These are phyloP conservation scores for Ilex paraguariensis DNA, from an alignment of 305 asterid species.

Conservation along the genomic window DNA sequence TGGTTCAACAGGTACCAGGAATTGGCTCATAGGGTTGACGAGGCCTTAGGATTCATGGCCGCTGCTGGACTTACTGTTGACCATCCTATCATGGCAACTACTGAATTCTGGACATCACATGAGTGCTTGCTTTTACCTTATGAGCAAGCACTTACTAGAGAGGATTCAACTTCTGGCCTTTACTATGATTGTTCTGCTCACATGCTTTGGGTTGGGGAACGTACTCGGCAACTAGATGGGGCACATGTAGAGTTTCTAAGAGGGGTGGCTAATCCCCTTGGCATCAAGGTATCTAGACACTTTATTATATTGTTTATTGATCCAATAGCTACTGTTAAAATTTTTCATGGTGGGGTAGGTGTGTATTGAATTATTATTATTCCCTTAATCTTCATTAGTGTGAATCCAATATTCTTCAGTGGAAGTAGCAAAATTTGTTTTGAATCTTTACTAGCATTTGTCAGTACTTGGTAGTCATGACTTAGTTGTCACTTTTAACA, in stretches of 20 bases:
- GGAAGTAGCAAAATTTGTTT: too few relatives aligned
- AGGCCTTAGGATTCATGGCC: constrained; percentile 16
- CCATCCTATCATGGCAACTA: constrained; percentile 16
- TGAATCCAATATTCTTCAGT: too few relatives aligned
- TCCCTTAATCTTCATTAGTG: too few relatives aligned
- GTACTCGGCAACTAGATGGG: constrained; percentile 16
- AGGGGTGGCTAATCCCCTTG: constrained; percentile 17
- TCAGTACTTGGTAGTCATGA: too few relatives aligned
- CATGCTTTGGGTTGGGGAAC: constrained; percentile 20
- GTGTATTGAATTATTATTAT: too few relatives aligned
- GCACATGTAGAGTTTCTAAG: constrained; percentile 17
- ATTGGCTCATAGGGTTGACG: constrained; percentile 17
- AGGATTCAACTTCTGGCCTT: constrained; percentile 15
- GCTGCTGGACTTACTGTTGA: constrained; percentile 19
- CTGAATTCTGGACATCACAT: constrained; percentile 18
- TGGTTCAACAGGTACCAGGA: constrained; percentile 12
- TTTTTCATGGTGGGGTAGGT: too few relatives aligned
- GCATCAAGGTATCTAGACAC: constrained; percentile 11
- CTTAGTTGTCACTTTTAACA: too few relatives aligned
- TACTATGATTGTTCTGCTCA: constrained; percentile 20
- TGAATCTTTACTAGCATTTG: too few relatives aligned
- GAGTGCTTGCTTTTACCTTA: constrained; percentile 20
- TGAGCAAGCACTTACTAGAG: constrained; percentile 16
- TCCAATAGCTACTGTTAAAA: too few relatives aligned
- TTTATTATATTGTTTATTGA: too few relatives aligned